Evolutionary conservation across 2,329 filamentous ascomycete species (phyloP), one percentile per base, ranked within the genome.

Genomic region (Fusarium succisae): DNA sequence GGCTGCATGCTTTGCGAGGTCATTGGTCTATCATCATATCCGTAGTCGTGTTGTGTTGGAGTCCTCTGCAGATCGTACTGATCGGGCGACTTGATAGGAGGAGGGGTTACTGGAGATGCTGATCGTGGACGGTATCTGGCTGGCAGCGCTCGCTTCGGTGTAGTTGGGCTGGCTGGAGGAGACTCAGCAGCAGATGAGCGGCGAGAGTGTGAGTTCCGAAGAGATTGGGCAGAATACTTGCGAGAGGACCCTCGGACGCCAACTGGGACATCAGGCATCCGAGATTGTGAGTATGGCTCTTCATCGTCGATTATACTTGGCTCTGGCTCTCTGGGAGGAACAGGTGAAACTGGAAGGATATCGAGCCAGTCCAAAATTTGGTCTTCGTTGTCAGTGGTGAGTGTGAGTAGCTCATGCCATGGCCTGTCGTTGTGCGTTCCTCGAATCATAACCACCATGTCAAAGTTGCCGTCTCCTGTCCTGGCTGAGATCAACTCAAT

Each of bases 381-480:
- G 63, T 94, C 91, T 70, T 95, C 92, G 79, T 94, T 90, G 60
- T 95, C 92, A 6, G 93, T 90, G 15, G 87, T 89, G 22, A 98
- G 86, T n/a, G 90, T 92, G 66, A 98, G 85, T 12, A 97, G 85
- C 82, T 99, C 95, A 70, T 91, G 91, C 95, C 96, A 98, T 73
- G 93, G 90, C 59, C 88, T 85, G 13, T 87, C 88, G 43, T 90
- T 89, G 70, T 89, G 82, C 6, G 86, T 85, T 45, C 94, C 95
- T 66, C 94, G 91, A 62, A 98, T 88, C 95, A 98, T 98, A 67
- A 97, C 85, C 14, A 98, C 88, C 70, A 98, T 88, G 74, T 97
- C 92, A 35, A 90, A 89, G 59, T 89, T 86, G 43, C 84, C 81
- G 43, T 95, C 91, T 18, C 95, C 95, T 68, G 88, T 91, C 44